These are phyloP conservation scores for Brachypodium distachyon DNA, from an alignment of 202 grass and related monocot genomes.

Conservation along the genomic window DNA sequence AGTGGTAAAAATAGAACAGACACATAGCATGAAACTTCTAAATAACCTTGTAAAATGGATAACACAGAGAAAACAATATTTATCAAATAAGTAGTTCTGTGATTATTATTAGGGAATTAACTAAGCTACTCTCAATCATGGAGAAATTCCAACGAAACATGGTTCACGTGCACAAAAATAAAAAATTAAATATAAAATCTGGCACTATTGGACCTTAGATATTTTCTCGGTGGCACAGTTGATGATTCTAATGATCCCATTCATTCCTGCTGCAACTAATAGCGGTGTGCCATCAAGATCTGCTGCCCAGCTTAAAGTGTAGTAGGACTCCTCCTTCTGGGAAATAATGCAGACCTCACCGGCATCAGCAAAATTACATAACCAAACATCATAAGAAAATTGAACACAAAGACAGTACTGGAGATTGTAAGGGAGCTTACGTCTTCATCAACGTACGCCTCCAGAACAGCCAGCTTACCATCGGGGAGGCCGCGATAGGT, in stretches of 20 bases:
- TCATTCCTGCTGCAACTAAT: constrained; percentile 85
- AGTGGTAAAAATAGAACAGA: too few relatives aligned
- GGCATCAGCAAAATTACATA: constrained; percentile 16
- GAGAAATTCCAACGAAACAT: constrained; percentile 3
- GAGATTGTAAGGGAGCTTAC: constrained; percentile 39
- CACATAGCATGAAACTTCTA: background rate
- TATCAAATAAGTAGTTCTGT: background rate
- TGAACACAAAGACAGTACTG: constrained; percentile 4
- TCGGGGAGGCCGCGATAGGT: constrained; percentile 85
- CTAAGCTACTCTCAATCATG: constrained; percentile 17
- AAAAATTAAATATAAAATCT: background rate
- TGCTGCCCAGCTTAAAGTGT: constrained; percentile 90
- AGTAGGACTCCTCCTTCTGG: constrained; percentile 96
- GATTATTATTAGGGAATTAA: background rate
- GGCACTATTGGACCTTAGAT: constrained; percentile 54
- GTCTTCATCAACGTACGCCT: constrained; percentile 81
- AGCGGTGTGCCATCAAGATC: constrained; percentile 71
- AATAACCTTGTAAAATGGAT: background rate
- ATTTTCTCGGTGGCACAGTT: constrained; percentile 84
- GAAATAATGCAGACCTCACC: background rate
- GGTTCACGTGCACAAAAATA: background rate
- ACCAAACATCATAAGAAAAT: background rate
- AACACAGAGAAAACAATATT: background rate
- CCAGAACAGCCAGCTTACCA: constrained; percentile 65
- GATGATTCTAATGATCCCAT: constrained; percentile 79